Evolutionary conservation across 768 basidiomycete species (phyloP).

Genomic region (Cystobasidium ongulense): DNA sequence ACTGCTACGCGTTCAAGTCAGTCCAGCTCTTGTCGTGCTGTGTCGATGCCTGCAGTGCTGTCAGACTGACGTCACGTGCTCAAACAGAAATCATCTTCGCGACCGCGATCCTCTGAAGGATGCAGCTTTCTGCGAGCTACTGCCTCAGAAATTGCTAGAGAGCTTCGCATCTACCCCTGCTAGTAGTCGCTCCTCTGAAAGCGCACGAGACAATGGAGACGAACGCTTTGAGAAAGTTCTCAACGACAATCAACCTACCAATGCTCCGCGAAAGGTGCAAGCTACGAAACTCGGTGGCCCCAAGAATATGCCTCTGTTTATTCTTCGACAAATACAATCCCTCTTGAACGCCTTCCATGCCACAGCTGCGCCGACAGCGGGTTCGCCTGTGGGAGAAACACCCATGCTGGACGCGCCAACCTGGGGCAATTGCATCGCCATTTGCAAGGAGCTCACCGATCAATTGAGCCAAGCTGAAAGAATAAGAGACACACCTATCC

Average conservation of each 20-base stretch:
- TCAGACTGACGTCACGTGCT: slow-evolving; percentile 1
- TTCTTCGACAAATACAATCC: slow-evolving; percentile 20
- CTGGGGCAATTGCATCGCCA: slow-evolving; percentile 20
- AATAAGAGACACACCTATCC: slow-evolving; percentile 32
- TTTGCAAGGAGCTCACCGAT: slow-evolving; percentile 33
- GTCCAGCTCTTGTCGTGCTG: not conserved
- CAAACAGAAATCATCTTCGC: slow-evolving; percentile 17
- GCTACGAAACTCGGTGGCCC: slow-evolving; percentile 19
- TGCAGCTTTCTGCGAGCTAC: not conserved
- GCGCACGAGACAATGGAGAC: not conserved
- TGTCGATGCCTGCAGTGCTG: not conserved
- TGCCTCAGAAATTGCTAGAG: not conserved
- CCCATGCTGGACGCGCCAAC: slow-evolving; percentile 14
- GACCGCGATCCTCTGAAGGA: slow-evolving; percentile 12
- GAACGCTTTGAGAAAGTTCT: slow-evolving; percentile 13
- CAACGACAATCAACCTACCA: not conserved
- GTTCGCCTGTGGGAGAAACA: slow-evolving; percentile 15
- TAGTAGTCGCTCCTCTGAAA: not conserved
- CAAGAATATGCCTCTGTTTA: slow-evolving; percentile 20
- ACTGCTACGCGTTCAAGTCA: slow-evolving; percentile 24
- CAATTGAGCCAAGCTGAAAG: slow-evolving; percentile 20
- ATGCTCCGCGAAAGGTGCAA: not conserved
- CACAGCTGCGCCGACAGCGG: slow-evolving; percentile 3
- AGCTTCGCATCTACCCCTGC: slow-evolving; percentile 6
- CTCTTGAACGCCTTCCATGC: slow-evolving; percentile 25